Percentiles rank a stretch among this genome's conserved stretches.
phyloP scores from a whole-genome alignment of 2,329 filamentous ascomycete genomes.

The Aspergillus quadrilineatus region DNA sequence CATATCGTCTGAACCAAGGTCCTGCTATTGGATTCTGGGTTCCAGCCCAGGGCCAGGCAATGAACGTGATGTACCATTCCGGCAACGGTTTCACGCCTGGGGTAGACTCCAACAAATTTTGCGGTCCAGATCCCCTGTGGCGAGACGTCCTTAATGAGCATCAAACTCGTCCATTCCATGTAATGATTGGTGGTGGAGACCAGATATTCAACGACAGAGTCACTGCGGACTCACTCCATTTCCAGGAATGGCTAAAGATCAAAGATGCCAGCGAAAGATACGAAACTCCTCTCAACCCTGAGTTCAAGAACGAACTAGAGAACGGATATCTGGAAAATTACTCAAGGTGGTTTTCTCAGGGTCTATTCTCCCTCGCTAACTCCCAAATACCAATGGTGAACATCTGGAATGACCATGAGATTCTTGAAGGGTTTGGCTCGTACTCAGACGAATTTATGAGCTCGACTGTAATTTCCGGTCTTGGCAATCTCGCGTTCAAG shows the following conservation, averaged over 20 bases:
- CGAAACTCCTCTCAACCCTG: slow-evolving; percentile 70
- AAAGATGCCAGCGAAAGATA: slow-evolving; percentile 80
- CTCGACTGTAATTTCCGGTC: slow-evolving; percentile 81
- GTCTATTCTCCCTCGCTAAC: slow-evolving; percentile 86
- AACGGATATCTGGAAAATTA: slow-evolving; percentile 85
- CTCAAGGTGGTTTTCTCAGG: slow-evolving; percentile 93
- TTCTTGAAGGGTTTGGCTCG: slow-evolving; percentile 88
- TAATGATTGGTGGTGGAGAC: slow-evolving; percentile 96
- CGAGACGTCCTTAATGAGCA: slow-evolving; percentile 91
- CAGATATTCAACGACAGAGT: slow-evolving; percentile 94
- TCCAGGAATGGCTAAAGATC: slow-evolving; percentile 80
- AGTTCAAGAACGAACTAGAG: slow-evolving; percentile 87
- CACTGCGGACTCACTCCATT: slow-evolving; percentile 70
- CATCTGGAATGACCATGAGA: slow-evolving; percentile 94
- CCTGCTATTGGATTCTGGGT: slow-evolving; percentile 93
- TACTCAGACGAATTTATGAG: slow-evolving; percentile 91
- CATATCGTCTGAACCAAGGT: slow-evolving; percentile 91
- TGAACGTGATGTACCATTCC: slow-evolving; percentile 99
- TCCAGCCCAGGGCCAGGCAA: slow-evolving; percentile 74
- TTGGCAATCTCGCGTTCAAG: slow-evolving; percentile 92
- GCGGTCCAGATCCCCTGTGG: slow-evolving; percentile 94
- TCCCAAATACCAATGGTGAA: slow-evolving; percentile 98
- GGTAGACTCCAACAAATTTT: slow-evolving; percentile 75
- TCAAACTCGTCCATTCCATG: slow-evolving; percentile 88
- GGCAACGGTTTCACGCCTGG: slow-evolving; percentile 92